Percentiles rank a stretch among this genome's conserved stretches.
Evolutionary conservation across 2,329 filamentous ascomycete genomes (phyloP).

Genomic region (Epichloe uncinata): DNA sequence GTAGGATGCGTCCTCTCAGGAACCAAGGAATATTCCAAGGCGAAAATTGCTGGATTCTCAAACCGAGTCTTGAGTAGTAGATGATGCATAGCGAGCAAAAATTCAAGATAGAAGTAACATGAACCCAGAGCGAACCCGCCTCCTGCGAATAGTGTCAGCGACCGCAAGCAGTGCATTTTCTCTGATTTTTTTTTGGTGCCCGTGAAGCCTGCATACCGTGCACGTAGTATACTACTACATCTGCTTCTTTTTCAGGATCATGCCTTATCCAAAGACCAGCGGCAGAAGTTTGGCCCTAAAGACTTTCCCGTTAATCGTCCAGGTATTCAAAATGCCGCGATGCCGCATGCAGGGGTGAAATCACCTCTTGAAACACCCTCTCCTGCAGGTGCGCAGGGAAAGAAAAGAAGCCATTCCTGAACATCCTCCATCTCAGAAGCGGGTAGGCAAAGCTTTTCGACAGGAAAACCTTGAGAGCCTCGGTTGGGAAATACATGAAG

Average conservation of each 20-base stretch:
- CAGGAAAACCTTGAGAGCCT: conserved; percentile 64
- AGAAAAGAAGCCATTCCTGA: conserved; percentile 53
- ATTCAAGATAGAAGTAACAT: conserved; percentile 73
- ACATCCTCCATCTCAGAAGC: conserved; percentile 62
- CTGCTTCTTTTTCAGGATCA: conserved; percentile 46
- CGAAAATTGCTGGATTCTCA: conserved; percentile 63
- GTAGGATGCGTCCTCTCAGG: conserved; percentile 60
- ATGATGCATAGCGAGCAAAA: conserved; percentile 58
- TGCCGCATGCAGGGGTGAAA: neutral
- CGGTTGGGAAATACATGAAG: conserved; percentile 56
- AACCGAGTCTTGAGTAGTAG: conserved; percentile 53
- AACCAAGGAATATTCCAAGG: conserved; percentile 68
- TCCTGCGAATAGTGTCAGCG: conserved; percentile 27
- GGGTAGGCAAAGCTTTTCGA: conserved; percentile 60
- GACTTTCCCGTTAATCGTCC: neutral
- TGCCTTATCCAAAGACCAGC: conserved; percentile 58
- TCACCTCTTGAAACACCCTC: conserved; percentile 20
- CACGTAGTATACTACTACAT: conserved; percentile 70
- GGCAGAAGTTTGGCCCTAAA: conserved; percentile 27
- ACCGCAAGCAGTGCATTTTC: neutral
- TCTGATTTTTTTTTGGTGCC: neutral
- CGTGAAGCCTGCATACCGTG: conserved; percentile 41
- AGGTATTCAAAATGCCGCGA: neutral
- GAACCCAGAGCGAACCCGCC: conserved; percentile 80
- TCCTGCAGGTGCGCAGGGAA: conserved; percentile 53